Evolutionary conservation across 768 basidiomycete genomes (phyloP), one percentile per base, ranked within the genome.

Genomic region (Amanita subjunquillea): DNA sequence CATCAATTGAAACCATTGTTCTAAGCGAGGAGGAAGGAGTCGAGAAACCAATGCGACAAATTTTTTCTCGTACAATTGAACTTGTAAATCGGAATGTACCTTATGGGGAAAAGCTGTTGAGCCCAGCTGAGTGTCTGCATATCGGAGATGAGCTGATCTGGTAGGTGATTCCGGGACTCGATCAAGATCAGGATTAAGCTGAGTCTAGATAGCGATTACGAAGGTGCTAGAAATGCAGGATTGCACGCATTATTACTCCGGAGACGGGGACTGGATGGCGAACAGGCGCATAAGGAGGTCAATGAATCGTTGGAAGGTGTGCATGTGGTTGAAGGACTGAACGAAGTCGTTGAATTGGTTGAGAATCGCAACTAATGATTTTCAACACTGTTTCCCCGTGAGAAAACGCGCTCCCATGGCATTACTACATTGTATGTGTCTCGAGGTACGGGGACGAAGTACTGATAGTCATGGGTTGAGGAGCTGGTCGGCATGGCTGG

Each of bases 81-180:
- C 59, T 67, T 0, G 67, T 70, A 34, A 65, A 67, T 47, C 25
- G 54, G 9, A 47, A 47, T 38, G 53, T 56, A 10, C 44, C 50
- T 6, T 45, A 50, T 29, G 44, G 47, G 10, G 36, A 60, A 22
- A 50, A 54, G 12, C 55, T 56, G 13, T 69, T 80, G 22, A 50
- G 53, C 7, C 60, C 69, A 1, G 58, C 62, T 25, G 71, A 85
- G 58, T 76, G 74, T 34, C 60, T 90, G 17, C 88, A 91, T 57
- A 75, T 91, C 38, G 89, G 89, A 0, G 88, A 91, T 61, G 87
- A 90, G 56, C 62, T 87, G 29, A 62, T 72, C 46, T 74, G 76
- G 88, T 87, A 58, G 56, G 51, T 46, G 34, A 32, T n/a, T 12
- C 13, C 2, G 30, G 30, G 17, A 22, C 34, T 45, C 4, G 9